A percentile compares a stretch with the other conserved stretches of the same genome.
phyloP scores from a whole-genome alignment of 2,329 filamentous ascomycete species.

The Endothia cerciana region DNA sequence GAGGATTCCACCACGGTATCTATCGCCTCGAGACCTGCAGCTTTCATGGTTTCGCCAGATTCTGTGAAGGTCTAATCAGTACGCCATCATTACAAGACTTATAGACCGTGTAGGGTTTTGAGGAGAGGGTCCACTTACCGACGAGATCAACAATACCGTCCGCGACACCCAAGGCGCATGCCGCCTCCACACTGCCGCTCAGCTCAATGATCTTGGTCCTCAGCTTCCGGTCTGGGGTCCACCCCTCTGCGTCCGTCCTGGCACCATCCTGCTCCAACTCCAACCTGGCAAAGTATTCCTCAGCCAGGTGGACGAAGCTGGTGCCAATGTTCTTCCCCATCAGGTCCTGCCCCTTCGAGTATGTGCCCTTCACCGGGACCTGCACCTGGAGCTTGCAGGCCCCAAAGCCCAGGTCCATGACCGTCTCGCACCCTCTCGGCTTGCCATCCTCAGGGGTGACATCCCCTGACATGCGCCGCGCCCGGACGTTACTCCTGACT shows the following conservation, averaged over 20 bases:
- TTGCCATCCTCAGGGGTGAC: slow-evolving; percentile 47
- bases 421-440: slow-evolving; percentile 72
- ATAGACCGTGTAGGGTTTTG: not conserved
- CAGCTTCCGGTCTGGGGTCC: slow-evolving; percentile 55
- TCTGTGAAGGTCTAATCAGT: slow-evolving; percentile 55
- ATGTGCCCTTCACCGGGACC: slow-evolving; percentile 81
- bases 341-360: slow-evolving; percentile 72
- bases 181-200: slow-evolving; percentile 95
- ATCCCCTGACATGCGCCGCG: slow-evolving; percentile 52
- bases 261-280: slow-evolving; percentile 59
- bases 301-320: slow-evolving; percentile 85
- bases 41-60: slow-evolving; percentile 97
- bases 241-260: slow-evolving; percentile 40
- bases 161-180: slow-evolving; percentile 91
- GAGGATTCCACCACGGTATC: slow-evolving; percentile 89
- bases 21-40: slow-evolving; percentile 90
- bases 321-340: slow-evolving; percentile 94
- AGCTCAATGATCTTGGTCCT: slow-evolving; percentile 91
- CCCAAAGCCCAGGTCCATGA: slow-evolving; percentile 91
- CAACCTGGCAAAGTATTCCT: slow-evolving; percentile 80
- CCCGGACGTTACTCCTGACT: slow-evolving; percentile 53
- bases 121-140: slow-evolving; percentile 59
- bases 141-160: slow-evolving; percentile 98
- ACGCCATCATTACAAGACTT: not conserved
- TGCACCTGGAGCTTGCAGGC: slow-evolving; percentile 95